A percentile compares a stretch with the other conserved stretches of the same genome.
phyloP scores from a whole-genome alignment of 1,284 basidiomycete species.

The Amylostereum chailletii region DNA sequence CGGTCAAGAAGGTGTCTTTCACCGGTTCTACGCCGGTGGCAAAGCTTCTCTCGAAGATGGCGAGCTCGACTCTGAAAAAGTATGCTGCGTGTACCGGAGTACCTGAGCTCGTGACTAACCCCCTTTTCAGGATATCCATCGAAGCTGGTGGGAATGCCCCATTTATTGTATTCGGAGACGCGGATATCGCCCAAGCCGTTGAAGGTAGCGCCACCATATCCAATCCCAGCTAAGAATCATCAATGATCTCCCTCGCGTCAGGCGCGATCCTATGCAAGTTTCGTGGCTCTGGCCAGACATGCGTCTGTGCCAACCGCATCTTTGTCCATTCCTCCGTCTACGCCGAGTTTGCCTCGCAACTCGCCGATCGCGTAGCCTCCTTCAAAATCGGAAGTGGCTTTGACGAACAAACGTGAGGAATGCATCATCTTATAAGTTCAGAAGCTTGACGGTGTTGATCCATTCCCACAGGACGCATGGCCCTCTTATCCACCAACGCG shows the following conservation, averaged over 20 bases:
- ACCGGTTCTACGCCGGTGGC: conserved; percentile 92
- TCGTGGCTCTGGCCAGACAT: conserved; percentile 88
- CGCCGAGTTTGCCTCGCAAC: conserved; percentile 77
- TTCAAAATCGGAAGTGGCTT: conserved; percentile 93
- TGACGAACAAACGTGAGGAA: conserved; percentile 64
- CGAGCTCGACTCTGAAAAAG: conserved; percentile 89
- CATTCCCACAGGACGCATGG: conserved; percentile 71
- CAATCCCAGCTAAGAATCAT: neutral
- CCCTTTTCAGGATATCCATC: conserved; percentile 57
- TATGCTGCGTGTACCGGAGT: conserved; percentile 21
- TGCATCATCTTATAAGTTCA: too few relatives aligned
- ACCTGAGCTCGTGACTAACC: neutral
- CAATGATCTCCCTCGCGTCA: conserved; percentile 17
- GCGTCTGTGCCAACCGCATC: conserved; percentile 79
- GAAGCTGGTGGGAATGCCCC: conserved; percentile 89
- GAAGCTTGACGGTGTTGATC: neutral
- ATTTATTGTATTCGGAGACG: conserved; percentile 96
- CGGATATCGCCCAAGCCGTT: conserved; percentile 91
- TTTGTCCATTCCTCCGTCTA: conserved; percentile 83
- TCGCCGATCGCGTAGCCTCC: conserved; percentile 75
- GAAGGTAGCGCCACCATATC: conserved; percentile 36
- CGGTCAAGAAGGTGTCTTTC: conserved; percentile 86
- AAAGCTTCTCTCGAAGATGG: conserved; percentile 80
- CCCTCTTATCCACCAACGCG: conserved; percentile 84
- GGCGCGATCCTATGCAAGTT: conserved; percentile 88